Evolutionary conservation across 306 rosid species (phyloP).

Genomic region (Vigna trinervia): DNA sequence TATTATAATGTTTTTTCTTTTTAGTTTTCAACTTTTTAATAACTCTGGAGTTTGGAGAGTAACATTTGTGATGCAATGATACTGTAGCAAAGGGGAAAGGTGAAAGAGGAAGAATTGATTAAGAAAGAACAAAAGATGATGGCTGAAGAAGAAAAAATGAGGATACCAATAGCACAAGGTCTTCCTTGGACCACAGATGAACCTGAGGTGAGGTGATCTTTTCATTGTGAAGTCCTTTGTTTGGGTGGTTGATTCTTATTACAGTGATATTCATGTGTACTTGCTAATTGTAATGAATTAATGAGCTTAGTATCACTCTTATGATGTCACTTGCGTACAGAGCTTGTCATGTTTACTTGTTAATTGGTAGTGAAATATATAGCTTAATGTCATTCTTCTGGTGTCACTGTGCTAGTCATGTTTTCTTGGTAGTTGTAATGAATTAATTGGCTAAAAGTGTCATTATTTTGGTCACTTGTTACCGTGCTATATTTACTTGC

Average conservation of each 20-base stretch:
- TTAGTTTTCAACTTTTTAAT: background rate
- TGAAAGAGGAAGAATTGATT: slow-evolving; percentile 78
- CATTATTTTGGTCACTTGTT: background rate
- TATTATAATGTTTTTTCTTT: background rate
- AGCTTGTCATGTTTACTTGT: slow-evolving; percentile 7
- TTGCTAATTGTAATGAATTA: background rate
- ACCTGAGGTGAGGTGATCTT: slow-evolving; percentile 74
- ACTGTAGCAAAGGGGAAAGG: slow-evolving; percentile 86
- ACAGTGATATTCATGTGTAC: background rate
- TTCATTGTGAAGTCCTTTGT: background rate
- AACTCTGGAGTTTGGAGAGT: background rate
- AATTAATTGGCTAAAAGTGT: too few species aligned
- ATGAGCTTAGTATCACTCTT: too few species aligned
- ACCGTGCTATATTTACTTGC: background rate
- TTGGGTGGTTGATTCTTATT: background rate
- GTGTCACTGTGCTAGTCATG: background rate
- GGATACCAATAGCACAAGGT: slow-evolving; percentile 94
- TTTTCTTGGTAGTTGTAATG: background rate
- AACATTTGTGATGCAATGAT: slow-evolving; percentile 38
- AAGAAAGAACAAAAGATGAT: slow-evolving; percentile 76
- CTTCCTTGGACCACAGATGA: slow-evolving; percentile 99
- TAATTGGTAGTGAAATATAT: background rate
- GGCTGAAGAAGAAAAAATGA: slow-evolving; percentile 75
- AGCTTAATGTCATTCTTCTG: background rate
- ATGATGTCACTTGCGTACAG: background rate